A percentile compares a stretch with the other conserved stretches of the same genome.
phyloP scores from a whole-genome alignment of 2,329 filamentous ascomycete species.

The Diplodia seriata region DNA sequence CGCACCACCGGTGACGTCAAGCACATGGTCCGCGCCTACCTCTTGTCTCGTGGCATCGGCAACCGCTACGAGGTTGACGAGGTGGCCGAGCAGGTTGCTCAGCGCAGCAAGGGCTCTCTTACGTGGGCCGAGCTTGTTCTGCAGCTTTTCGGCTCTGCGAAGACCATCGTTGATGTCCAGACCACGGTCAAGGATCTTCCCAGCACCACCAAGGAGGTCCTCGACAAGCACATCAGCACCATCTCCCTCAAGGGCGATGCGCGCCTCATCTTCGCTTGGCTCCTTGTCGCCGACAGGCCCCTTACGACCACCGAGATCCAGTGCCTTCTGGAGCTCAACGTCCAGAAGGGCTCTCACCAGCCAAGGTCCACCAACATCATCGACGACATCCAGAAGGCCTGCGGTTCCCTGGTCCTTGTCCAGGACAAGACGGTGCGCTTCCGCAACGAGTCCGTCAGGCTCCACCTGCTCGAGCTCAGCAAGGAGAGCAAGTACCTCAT shows the following conservation, averaged over 20 bases:
- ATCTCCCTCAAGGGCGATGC: conserved; percentile 45
- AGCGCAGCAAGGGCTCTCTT: conserved; percentile 54
- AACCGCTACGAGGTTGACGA: conserved; percentile 44
- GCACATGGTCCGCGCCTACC: conserved; percentile 39
- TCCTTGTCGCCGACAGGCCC: conserved; percentile 56
- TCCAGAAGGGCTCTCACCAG: conserved; percentile 39
- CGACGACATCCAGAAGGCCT: conserved; percentile 46
- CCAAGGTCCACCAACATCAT: conserved; percentile 44
- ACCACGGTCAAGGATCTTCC: conserved; percentile 45
- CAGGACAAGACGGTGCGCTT: conserved; percentile 56
- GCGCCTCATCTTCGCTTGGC: conserved; percentile 54
- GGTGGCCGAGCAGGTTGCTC: conserved; percentile 49
- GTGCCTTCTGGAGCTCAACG: conserved; percentile 53
- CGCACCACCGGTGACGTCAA: conserved; percentile 42
- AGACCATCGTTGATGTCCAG: conserved; percentile 46
- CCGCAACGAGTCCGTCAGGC: conserved; percentile 42
- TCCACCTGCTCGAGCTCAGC: conserved; percentile 56
- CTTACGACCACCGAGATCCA: conserved; percentile 55
- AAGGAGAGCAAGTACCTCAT: conserved; percentile 59
- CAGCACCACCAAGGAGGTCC: conserved; percentile 48
- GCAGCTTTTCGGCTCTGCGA: conserved; percentile 50
- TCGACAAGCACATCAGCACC: conserved; percentile 48
- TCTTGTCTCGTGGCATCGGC: conserved; percentile 39
- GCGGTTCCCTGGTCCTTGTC: conserved; percentile 52
- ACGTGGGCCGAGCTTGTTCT: conserved; percentile 54